Conservation (phyloP, 495 filamentous ascomycete genomes). For the Opeltia flavorubescens region DNA sequence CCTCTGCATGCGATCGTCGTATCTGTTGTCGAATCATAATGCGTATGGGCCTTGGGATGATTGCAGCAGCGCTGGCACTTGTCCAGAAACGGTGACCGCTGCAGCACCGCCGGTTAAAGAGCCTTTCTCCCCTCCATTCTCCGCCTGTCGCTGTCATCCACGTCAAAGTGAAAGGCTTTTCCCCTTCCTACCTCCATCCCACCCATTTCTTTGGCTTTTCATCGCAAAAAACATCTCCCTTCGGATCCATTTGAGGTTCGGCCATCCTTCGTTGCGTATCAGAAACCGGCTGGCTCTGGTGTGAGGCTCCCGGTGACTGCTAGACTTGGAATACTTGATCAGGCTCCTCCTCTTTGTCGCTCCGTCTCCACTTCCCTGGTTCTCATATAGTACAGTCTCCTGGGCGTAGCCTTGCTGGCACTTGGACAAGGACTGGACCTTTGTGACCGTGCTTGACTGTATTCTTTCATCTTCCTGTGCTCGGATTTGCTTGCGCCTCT, state of each 20-base stretch:
- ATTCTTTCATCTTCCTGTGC: not conserved
- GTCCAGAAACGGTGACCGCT: not conserved
- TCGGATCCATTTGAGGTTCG: too few species aligned
- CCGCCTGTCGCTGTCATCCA: slow-evolving; percentile 1
- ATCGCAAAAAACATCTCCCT: not conserved
- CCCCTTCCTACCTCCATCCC: not conserved
- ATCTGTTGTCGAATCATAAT: not conserved
- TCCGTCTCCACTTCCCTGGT: not conserved
- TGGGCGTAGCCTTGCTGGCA: not conserved
- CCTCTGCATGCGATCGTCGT: not conserved
- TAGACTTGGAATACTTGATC: not conserved
- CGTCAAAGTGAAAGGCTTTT: slow-evolving; percentile 1
- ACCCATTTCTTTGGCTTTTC: not conserved
- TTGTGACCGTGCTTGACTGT: slow-evolving; percentile 9
- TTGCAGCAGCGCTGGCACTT: slow-evolving; percentile 2
- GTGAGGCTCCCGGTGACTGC: not conserved
- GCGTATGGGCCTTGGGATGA: not conserved
- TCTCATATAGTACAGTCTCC: not conserved
- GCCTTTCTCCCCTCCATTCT: not conserved
- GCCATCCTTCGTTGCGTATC: too few species aligned
- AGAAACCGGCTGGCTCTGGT: not conserved
- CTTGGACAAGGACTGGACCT: slow-evolving; percentile 14
- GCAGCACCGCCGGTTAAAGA: not conserved
- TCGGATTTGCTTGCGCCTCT: not conserved
- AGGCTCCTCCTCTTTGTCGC: not conserved